phyloP scores from a whole-genome alignment of 345 rosid genomes.

The Eutrema yunnanense region DNA sequence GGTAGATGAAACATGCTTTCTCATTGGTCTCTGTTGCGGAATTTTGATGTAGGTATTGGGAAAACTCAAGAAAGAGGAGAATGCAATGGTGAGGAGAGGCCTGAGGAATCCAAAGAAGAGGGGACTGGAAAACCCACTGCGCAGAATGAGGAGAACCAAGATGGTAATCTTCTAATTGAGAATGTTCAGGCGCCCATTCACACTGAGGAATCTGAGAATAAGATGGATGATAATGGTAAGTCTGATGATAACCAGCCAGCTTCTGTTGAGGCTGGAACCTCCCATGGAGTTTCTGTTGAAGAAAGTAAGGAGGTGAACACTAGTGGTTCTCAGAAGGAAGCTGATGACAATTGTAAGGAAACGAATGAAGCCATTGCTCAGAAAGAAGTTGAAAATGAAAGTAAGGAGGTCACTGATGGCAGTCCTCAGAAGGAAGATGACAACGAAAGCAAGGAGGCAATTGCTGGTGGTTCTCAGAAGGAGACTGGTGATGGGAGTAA shows the following conservation, averaged over 20 bases:
- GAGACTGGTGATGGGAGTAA: constrained; percentile 23
- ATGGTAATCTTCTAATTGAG: constrained; percentile 5
- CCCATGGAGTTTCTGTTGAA: constrained; percentile 5
- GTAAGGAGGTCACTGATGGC: constrained; percentile 11
- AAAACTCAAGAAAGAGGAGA: neutral
- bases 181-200: constrained; percentile 1
- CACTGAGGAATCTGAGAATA: constrained; percentile 11
- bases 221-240: constrained; percentile 16
- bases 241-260: neutral
- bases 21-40: neutral
- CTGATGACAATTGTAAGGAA: neutral
- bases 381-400: constrained; percentile 21
- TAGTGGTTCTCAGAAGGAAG: neutral
- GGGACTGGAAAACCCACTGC: constrained; percentile 2
- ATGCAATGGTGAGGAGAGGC: constrained; percentile 17
- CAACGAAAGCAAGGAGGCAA: constrained; percentile 6
- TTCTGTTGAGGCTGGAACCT: neutral
- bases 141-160: constrained; percentile 4
- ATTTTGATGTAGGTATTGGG: neutral
- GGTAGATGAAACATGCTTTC: neutral
- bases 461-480: neutral
- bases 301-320: constrained; percentile 9
- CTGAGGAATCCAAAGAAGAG: constrained; percentile 18
- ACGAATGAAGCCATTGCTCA: neutral
- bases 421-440: constrained; percentile 22